A percentile compares a stretch with the other conserved stretches of the same genome.
Evolutionary conservation across 306 rosid genomes (phyloP).

Genomic region (Rosa lucieae): DNA sequence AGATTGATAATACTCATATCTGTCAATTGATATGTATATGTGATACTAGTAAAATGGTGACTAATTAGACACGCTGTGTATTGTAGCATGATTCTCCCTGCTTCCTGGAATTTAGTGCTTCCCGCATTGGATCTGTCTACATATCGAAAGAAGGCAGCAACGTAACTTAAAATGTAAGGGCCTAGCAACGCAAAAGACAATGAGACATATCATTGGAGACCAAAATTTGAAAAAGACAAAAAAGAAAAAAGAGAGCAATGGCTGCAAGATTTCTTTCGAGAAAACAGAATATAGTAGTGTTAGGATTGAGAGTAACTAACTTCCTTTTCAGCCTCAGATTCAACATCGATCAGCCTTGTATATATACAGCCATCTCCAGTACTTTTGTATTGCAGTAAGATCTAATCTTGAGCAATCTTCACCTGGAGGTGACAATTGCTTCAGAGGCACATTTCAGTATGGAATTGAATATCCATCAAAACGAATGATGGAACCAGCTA

Average conservation of each 20-base stretch:
- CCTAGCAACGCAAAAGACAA: not conserved
- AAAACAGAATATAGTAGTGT: not conserved
- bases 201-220: not conserved
- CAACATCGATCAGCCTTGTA: slow-evolving; percentile 80
- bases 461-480: slow-evolving; percentile 63
- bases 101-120: slow-evolving; percentile 72
- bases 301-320: slow-evolving; percentile 34
- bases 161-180: slow-evolving; percentile 7
- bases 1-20: too few species aligned
- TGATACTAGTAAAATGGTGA: too few species aligned
- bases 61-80: too few species aligned
- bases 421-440: too few species aligned
- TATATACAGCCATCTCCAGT: slow-evolving; percentile 54
- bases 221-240: not conserved
- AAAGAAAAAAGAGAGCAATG: not conserved
- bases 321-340: slow-evolving; percentile 84
- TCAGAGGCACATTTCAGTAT: slow-evolving; percentile 40
- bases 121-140: slow-evolving; percentile 95
- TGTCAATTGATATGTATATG: too few species aligned
- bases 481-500: slow-evolving; percentile 63
- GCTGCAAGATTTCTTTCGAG: not conserved
- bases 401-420: too few species aligned
- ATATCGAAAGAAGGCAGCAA: slow-evolving; percentile 88
- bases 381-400: too few species aligned
- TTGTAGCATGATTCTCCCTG: slow-evolving; percentile 61